A percentile compares a stretch with the other conserved stretches of the same genome.
phyloP scores from a whole-genome alignment of 169 alveolate genomes.

The Plasmodium inui region DNA sequence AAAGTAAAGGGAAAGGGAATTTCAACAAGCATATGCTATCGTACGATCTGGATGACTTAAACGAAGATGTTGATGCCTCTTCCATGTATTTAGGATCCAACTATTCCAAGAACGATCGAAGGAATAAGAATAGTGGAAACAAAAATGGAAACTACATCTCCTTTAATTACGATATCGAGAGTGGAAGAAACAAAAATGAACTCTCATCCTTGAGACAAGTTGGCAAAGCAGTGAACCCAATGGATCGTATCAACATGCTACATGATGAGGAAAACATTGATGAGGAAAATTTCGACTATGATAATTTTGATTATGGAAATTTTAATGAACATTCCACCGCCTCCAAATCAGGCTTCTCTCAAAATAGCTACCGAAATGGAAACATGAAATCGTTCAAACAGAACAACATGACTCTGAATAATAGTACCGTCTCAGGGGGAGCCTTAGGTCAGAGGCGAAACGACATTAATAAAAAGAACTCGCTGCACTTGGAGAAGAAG shows the following conservation, averaged over 20 bases:
- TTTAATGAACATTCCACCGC: background rate
- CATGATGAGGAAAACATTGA: conserved; percentile 5
- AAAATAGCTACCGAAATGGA: background rate
- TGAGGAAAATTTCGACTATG: conserved; percentile 18
- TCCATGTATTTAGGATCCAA: conserved; percentile 18
- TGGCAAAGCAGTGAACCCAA: conserved; percentile 1
- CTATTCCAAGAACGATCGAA: conserved; percentile 38
- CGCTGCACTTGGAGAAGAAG: background rate
- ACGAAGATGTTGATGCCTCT: conserved; percentile 49
- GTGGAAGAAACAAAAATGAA: background rate
- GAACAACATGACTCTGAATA: conserved; percentile 8
- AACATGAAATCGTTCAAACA: conserved; percentile 10
- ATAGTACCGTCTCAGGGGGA: background rate
- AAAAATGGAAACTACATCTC: background rate
- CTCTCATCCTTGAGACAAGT: background rate
- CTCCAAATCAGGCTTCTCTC: background rate
- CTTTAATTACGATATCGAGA: conserved; percentile 16
- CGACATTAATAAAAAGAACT: conserved; percentile 6
- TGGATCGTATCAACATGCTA: conserved; percentile 16
- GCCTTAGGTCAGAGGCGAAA: background rate
- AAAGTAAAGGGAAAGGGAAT: conserved; percentile 29
- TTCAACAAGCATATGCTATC: conserved; percentile 33
- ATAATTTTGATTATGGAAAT: conserved; percentile 8
- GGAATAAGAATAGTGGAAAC: background rate
- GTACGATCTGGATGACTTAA: conserved; percentile 35